These are phyloP conservation scores for Cokeromyces recurvatus DNA, from an alignment of 371 early-diverging fungal species.

Conservation along the genomic window DNA sequence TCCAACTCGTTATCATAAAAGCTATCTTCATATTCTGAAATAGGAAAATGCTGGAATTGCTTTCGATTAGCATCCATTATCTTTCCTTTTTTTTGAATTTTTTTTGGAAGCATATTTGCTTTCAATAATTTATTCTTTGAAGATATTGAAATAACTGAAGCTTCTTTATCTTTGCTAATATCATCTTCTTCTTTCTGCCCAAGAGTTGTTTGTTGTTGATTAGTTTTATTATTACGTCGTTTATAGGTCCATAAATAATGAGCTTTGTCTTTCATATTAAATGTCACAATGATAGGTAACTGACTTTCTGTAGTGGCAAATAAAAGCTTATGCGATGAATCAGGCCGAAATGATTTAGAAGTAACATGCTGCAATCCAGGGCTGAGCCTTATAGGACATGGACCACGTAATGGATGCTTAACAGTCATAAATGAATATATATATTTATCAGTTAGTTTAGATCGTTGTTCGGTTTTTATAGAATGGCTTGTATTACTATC, in stretches of 20 bases:
- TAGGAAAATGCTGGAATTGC: too few relatives aligned
- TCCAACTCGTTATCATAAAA: conserved; percentile 5
- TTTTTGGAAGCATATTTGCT: too few relatives aligned
- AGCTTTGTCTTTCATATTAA: conserved; percentile 8
- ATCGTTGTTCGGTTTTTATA: background rate
- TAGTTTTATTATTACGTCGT: conserved; percentile 1
- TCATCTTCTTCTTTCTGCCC: background rate
- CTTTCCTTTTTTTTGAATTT: too few relatives aligned
- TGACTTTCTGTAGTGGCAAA: conserved; percentile 9
- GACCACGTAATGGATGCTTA: conserved; percentile 9
- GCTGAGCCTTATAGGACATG: conserved; percentile 9
- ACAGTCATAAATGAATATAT: too few relatives aligned
- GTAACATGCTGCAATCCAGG: background rate
- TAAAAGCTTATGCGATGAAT: conserved; percentile 8
- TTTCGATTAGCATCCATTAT: too few relatives aligned
- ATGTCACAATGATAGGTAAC: conserved; percentile 14
- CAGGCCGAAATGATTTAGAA: too few relatives aligned
- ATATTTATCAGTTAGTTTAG: too few relatives aligned
- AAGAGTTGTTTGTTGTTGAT: background rate
- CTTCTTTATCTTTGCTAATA: background rate
- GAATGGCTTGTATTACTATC: conserved; percentile 6
- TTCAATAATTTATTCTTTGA: too few relatives aligned
- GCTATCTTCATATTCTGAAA: background rate
- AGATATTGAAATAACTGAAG: too few relatives aligned
- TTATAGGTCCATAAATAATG: conserved; percentile 18